These are phyloP conservation scores for Cucurbita argyrosperma DNA, from an alignment of 306 rosid genomes.

Conservation along the genomic window DNA sequence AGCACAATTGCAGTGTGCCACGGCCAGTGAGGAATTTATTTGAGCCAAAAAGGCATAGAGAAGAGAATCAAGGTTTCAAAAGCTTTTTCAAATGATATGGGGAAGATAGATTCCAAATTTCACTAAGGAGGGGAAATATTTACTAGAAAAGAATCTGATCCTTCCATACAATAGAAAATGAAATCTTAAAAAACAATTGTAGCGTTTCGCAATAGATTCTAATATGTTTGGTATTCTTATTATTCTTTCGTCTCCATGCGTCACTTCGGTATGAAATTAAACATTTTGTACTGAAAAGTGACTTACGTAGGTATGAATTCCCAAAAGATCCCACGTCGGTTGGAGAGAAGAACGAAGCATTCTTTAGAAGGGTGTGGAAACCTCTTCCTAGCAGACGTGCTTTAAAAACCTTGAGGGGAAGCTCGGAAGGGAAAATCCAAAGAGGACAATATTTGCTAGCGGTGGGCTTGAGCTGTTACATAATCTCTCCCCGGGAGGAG, in stretches of 20 bases:
- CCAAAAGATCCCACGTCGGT: neutral
- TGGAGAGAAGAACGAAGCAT: no score
- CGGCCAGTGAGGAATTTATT: neutral
- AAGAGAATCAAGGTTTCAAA: neutral
- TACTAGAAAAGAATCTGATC: constrained; percentile 18
- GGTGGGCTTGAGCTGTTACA: no score
- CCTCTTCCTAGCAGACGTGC: no score
- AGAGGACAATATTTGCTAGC: no score
- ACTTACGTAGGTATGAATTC: neutral
- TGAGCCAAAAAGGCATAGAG: neutral
- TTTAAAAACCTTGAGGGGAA: no score
- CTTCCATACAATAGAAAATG: neutral
- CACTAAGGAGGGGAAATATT: constrained; percentile 16
- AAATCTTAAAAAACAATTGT: neutral
- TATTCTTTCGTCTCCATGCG: neutral
- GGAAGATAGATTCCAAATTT: neutral
- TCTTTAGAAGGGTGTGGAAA: no score
- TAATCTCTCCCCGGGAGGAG: neutral
- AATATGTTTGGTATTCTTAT: neutral
- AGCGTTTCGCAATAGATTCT: neutral
- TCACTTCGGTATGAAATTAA: neutral
- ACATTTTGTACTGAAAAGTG: neutral
- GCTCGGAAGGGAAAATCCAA: no score
- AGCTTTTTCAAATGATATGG: neutral
- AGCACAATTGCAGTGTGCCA: neutral